Evolutionary conservation across 2,329 filamentous ascomycete species (phyloP).

Genomic region (Cordyceps militaris): DNA sequence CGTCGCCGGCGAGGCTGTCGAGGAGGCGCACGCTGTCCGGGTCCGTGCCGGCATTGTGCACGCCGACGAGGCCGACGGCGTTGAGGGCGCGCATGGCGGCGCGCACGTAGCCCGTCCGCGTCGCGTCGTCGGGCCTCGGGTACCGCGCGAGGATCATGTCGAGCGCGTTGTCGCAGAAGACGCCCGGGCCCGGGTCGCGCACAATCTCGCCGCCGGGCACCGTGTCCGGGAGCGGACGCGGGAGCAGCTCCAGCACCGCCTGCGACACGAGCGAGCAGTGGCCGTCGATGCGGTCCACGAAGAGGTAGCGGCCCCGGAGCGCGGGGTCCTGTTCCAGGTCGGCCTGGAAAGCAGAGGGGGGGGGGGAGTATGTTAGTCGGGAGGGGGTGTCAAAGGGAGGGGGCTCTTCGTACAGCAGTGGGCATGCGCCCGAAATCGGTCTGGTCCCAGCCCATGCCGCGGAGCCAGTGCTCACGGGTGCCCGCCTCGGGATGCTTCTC

Average conservation of each 20-base stretch:
- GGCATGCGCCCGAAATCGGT: constrained; percentile 58
- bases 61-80: constrained; percentile 57
- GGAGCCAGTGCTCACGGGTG: constrained; percentile 50
- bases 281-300: constrained; percentile 63
- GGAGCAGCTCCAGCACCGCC: constrained; percentile 54
- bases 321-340: constrained; percentile 47
- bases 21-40: constrained; percentile 49
- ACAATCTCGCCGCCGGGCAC: constrained; percentile 59
- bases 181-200: constrained; percentile 53
- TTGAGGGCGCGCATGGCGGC: constrained; percentile 58
- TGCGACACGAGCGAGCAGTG: constrained; percentile 65
- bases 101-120: constrained; percentile 47
- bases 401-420: constrained; percentile 43
- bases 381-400: no score
- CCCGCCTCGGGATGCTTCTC: constrained; percentile 43
- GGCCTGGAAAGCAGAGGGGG: constrained; percentile 30
- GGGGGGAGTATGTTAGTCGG: no score
- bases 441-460: constrained; percentile 67
- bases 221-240: constrained; percentile 41
- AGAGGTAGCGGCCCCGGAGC: constrained; percentile 53
- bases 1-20: constrained; percentile 37
- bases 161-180: constrained; percentile 71
- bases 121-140: constrained; percentile 47
- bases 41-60: constrained; percentile 60
- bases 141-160: constrained; percentile 50